Evolutionary conservation across 192 early-diverging fungal species (phyloP), one percentile per base, ranked within the genome.

Genomic region (Coemansia javaensis): DNA sequence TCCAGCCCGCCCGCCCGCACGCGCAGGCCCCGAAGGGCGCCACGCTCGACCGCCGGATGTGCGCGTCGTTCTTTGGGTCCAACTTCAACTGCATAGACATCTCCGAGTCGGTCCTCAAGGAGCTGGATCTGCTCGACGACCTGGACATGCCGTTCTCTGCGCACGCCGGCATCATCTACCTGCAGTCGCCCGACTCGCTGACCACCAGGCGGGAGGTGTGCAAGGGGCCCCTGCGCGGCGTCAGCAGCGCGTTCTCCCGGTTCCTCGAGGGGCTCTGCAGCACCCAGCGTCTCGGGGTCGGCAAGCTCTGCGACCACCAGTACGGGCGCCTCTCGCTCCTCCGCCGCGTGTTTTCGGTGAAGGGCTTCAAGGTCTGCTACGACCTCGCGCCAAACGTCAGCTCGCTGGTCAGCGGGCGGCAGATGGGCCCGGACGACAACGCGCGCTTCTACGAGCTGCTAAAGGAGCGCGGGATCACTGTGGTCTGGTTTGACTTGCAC

Each of bases 351-450:
- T 74, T 74, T 40, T 36, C 28, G 4, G 37, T 53, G 20, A 50
- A 46, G 22, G 53, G 53, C 20, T 62, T 57, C 32, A 54, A 74
- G 47, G 56, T 74, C 13, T 49, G 46, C 44, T 74, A 66, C 36
- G 47, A 65, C 42, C 23, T 74, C 20, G 70, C 70, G 2, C 70
- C 70, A 5, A 74, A 74, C 32, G 43, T 74, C n/a, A 66, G 70
- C 54, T 47, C 63, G 23, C 54, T 74, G 27, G 45, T 74, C 37
- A 58, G 58, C 43, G 54, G 59, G 17, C 34, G 46, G 14, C 34
- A 31, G 15, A 58, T 74, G 58, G 28, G 34, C 2, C 31, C 39
- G 12, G 47, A 43, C 4, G 58, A 74, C 31, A 74, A 62, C 45
- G 18, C 42, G 11, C 7, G 25, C 18, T 74, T 74, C 28, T 74